Conservation (phyloP, 1,139 yeast species). For the Geotrichum europaeum region DNA sequence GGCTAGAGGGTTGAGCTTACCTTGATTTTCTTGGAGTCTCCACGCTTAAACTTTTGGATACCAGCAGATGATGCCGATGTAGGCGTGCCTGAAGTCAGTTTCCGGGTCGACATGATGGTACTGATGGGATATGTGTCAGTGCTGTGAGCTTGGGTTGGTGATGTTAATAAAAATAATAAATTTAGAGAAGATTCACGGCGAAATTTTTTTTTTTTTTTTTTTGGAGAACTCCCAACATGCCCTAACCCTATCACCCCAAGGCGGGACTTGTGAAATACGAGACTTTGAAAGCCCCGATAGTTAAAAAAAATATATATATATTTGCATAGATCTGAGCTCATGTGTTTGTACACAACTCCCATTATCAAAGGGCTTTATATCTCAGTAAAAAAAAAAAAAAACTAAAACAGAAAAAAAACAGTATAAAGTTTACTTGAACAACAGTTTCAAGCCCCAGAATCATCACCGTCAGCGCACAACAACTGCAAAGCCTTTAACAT, state of each 20-base stretch:
- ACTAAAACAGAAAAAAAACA: too few relatives aligned
- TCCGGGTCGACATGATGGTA: constrained; percentile 12
- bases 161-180: neutral
- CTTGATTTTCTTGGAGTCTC: constrained; percentile 8
- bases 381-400: too few relatives aligned
- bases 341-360: too few relatives aligned
- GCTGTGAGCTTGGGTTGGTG: neutral
- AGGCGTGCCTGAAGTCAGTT: constrained; percentile 2
- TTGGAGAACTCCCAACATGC: neutral
- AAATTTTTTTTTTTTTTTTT: neutral
- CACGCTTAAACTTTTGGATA: constrained; percentile 13
- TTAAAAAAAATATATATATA: too few relatives aligned
- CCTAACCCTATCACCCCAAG: neutral
- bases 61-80: constrained; percentile 2
- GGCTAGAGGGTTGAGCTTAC: constrained; percentile 1
- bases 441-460: too few relatives aligned
- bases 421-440: too few relatives aligned
- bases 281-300: too few relatives aligned
- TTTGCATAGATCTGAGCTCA: too few relatives aligned
- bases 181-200: neutral
- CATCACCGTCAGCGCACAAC: too few relatives aligned
- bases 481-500: too few relatives aligned
- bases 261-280: too few relatives aligned
- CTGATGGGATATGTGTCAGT: neutral
- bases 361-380: too few relatives aligned